phyloP scores from a whole-genome alignment of 768 basidiomycete genomes.

The Rubroboletus satanas region DNA sequence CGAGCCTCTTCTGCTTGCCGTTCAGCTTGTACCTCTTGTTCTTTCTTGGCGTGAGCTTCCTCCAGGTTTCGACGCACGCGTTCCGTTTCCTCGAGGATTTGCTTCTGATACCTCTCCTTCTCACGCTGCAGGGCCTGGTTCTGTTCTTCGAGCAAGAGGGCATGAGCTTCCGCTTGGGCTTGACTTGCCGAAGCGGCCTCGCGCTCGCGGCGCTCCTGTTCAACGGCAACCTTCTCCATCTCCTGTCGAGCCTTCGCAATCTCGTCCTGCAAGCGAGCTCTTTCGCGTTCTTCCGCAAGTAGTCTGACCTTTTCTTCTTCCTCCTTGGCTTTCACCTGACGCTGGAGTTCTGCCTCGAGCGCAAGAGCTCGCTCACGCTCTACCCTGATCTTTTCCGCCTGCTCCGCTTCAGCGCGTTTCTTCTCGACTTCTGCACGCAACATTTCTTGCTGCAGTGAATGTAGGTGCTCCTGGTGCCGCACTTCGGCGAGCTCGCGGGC shows the following conservation, averaged over 20 bases:
- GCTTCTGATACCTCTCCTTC: constrained; percentile 23
- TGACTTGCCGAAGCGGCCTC: constrained; percentile 23
- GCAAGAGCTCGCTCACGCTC: constrained; percentile 32
- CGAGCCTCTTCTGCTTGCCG: constrained; percentile 25
- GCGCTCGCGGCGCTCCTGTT: constrained; percentile 25
- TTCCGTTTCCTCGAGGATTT: constrained; percentile 25
- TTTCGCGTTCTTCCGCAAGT: constrained; percentile 28
- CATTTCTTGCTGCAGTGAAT: constrained; percentile 26
- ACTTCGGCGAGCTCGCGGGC: constrained; percentile 26
- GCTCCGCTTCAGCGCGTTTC: constrained; percentile 20
- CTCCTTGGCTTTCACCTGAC: constrained; percentile 20
- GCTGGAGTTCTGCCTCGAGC: constrained; percentile 29
- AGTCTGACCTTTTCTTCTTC: constrained; percentile 26
- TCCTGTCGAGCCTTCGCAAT: constrained; percentile 26
- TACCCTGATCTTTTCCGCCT: constrained; percentile 22
- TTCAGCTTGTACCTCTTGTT: constrained; percentile 15
- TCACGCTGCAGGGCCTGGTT: constrained; percentile 20
- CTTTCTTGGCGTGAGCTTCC: constrained; percentile 27
- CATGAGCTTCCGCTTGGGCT: constrained; percentile 27
- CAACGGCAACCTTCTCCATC: constrained; percentile 21
- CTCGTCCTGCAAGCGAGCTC: constrained; percentile 26
- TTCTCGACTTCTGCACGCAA: constrained; percentile 22
- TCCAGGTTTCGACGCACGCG: constrained; percentile 23
- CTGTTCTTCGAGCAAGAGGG: constrained; percentile 22
- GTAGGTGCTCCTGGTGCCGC: constrained; percentile 30